Evolutionary conservation across 176 grass and related monocot genomes (phyloP).

Genomic region (Aegilops sharonensis): DNA sequence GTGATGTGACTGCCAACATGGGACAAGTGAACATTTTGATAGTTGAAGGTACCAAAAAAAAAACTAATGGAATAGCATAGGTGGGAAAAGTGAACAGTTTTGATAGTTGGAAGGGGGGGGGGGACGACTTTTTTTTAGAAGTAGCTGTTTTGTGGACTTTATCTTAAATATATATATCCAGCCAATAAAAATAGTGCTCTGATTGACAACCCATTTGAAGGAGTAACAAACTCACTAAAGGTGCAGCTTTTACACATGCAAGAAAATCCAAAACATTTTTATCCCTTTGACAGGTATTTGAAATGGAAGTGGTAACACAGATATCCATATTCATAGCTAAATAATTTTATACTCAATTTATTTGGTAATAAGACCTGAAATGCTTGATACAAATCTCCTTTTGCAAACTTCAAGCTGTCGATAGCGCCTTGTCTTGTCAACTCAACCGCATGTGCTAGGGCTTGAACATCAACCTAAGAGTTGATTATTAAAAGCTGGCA

Average conservation of each 20-base stretch:
- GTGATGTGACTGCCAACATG: not conserved
- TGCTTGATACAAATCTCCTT: conserved; percentile 91
- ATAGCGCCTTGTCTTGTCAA: conserved; percentile 95
- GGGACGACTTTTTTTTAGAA: too few species aligned
- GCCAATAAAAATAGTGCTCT: conserved; percentile 3
- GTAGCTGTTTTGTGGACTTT: not conserved
- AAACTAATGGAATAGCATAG: conserved; percentile 3
- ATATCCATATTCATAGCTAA: not conserved
- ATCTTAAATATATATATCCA: conserved; percentile 8
- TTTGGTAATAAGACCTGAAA: conserved; percentile 70
- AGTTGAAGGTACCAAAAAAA: too few species aligned
- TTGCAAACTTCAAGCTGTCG: conserved; percentile 96
- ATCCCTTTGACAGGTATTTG: not conserved
- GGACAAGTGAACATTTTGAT: too few species aligned
- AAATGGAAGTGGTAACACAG: conserved; percentile 13
- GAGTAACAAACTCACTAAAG: not conserved
- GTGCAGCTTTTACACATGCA: not conserved
- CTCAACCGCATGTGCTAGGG: conserved; percentile 90
- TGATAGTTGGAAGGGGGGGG: not conserved
- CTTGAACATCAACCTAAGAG: conserved; percentile 96
- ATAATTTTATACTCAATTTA: conserved; percentile 10
- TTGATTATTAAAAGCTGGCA: conserved; percentile 36
- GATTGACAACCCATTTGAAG: not conserved
- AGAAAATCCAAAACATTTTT: not conserved
- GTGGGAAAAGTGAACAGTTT: not conserved